These are phyloP conservation scores for Funneliformis mosseae DNA, from an alignment of 192 early-diverging fungal species.

Conservation along the genomic window DNA sequence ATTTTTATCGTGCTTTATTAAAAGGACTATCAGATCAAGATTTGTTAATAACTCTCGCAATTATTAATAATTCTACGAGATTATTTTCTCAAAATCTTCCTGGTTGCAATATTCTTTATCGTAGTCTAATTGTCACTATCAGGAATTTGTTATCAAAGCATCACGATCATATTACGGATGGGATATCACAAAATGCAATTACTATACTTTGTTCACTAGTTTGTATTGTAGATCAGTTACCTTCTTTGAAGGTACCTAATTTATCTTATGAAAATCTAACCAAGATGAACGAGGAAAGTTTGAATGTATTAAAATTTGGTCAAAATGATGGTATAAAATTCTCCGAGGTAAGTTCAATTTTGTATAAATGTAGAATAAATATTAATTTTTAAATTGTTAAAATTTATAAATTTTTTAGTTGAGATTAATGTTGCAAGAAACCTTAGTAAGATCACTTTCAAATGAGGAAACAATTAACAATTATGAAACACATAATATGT, in stretches of 20 bases:
- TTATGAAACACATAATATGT: slow-evolving; percentile 46
- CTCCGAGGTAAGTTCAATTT: background rate
- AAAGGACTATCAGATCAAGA: slow-evolving; percentile 63
- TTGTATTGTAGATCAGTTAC: slow-evolving; percentile 36
- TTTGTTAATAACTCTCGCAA: slow-evolving; percentile 58
- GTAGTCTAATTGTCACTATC: slow-evolving; percentile 64
- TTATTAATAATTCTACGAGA: slow-evolving; percentile 66
- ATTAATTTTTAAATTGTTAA: background rate
- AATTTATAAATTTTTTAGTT: slow-evolving; percentile 15
- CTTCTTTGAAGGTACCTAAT: slow-evolving; percentile 27
- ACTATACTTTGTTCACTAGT: slow-evolving; percentile 48
- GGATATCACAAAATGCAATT: slow-evolving; percentile 49
- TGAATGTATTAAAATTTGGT: background rate
- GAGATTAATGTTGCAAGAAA: slow-evolving; percentile 41
- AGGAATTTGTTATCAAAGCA: slow-evolving; percentile 54
- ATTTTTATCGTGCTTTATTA: slow-evolving; percentile 64
- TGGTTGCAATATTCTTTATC: slow-evolving; percentile 67
- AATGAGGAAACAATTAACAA: slow-evolving; percentile 31
- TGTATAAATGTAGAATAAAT: background rate
- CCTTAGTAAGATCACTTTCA: slow-evolving; percentile 35
- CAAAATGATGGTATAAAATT: background rate
- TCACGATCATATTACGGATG: slow-evolving; percentile 39
- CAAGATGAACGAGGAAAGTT: background rate
- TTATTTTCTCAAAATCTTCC: slow-evolving; percentile 71
- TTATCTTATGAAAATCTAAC: slow-evolving; percentile 24